Base-by-base conservation (phyloP, 1,284 basidiomycete species). In the Malassezia sympodialis region DNA sequence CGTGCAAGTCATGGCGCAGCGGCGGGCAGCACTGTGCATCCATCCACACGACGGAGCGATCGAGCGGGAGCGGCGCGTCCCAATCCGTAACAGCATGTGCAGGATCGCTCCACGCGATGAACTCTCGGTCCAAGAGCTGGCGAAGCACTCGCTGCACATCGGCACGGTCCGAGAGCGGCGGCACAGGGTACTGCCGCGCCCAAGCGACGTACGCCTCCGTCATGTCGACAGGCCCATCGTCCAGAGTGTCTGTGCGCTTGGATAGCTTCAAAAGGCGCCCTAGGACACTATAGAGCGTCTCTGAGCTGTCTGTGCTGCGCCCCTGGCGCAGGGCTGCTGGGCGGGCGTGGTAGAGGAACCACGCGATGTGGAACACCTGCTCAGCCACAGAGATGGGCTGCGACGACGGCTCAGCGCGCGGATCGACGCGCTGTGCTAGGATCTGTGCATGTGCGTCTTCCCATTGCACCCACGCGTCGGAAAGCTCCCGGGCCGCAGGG, bases 401-500 rank as follows among this genome's bases (percentile, higher is more conserved):
- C 2, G 23, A 27, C 21, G 27, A 43, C 3, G 41, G 41, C 27
- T 17, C 41, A 1, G 27, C 27, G 24, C 41, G 41, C 24, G 24
- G 27, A 15, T 24, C 30, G 12, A 12, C 15, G 3, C 26, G 43
- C 32, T 48, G 19, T 8, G 34, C 46, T 1, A 40, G 27, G 2
- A 17, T n/a, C 12, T n/a, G 11, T 10, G 48, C 50, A 21, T 27
- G 27, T 17, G 12, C 8, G 7, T 56, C 54, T 27, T 56, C 54
- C 15, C 35, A 32, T 7, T 5, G 8, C 12, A 56, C 4, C 54
- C 47, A 46, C 8, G 21, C 27, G 6, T 35, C 23, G 3, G 54
- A 47, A 15, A 56, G 21, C 10, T 46, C 17, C 15, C 34, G 54
- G 19, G 54, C 54, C 8, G 54, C 21, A 1, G 41, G 49, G 6